phyloP scores from a whole-genome alignment of 1,284 basidiomycete genomes.

The Sporisorium sorghi region DNA sequence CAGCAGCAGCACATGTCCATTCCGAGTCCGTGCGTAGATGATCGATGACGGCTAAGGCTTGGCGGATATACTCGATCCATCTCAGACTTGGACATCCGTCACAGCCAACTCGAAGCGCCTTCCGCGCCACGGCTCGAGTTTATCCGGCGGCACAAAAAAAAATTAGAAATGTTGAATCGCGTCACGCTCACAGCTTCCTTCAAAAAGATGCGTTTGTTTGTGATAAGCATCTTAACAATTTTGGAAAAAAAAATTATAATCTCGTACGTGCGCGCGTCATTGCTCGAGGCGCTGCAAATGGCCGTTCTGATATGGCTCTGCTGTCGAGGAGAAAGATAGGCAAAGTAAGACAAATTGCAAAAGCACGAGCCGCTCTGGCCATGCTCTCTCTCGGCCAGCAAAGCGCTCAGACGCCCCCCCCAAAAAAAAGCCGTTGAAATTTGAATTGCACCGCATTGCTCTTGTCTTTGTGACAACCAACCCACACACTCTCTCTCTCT shows the following conservation, averaged over 20 bases:
- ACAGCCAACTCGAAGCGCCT: too few relatives aligned
- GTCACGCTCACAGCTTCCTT: not conserved
- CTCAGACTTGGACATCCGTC: too few relatives aligned
- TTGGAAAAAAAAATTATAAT: too few relatives aligned
- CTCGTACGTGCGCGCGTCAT: too few relatives aligned
- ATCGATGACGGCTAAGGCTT: not conserved
- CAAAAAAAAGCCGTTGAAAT: too few relatives aligned
- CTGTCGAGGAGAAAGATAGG: not conserved
- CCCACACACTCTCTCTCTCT: not conserved
- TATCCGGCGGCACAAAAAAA: not conserved
- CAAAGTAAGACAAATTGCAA: not conserved
- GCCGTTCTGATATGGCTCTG: not conserved
- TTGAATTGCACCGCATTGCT: too few relatives aligned
- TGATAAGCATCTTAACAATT: too few relatives aligned
- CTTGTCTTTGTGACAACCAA: not conserved
- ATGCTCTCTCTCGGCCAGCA: slow-evolving; percentile 3
- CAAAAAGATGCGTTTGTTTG: not conserved
- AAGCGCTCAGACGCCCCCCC: slow-evolving; percentile 1
- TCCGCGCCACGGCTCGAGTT: not conserved
- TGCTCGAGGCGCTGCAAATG: not conserved
- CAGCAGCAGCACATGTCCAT: not conserved
- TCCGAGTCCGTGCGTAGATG: too few relatives aligned
- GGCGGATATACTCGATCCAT: not conserved
- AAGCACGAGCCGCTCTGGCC: slow-evolving; percentile 1
- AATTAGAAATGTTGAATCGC: not conserved